A percentile compares a stretch with the other conserved stretches of the same genome.
phyloP scores from a whole-genome alignment of 164 flowering plant genomes.

The Liriodendron chinense region DNA sequence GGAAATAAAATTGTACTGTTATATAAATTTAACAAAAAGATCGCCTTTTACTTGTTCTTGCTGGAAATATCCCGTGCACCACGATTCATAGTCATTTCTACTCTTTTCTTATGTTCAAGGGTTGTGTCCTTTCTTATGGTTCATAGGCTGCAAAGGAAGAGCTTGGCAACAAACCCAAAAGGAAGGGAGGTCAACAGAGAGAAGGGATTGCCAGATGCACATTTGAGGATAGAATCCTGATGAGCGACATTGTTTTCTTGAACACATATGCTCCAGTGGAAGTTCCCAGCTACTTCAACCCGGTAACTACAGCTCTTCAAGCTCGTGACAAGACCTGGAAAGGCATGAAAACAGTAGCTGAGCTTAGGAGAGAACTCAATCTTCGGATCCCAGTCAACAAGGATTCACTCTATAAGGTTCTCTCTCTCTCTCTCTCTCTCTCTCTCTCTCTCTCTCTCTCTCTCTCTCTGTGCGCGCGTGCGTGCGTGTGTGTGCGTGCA shows the following conservation, averaged over 20 bases:
- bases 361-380: conserved; percentile 66
- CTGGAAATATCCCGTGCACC: too few species aligned
- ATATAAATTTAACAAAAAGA: too few species aligned
- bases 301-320: conserved; percentile 82
- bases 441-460: not conserved
- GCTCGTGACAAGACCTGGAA: conserved; percentile 74
- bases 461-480: not conserved
- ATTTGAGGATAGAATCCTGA: conserved; percentile 86
- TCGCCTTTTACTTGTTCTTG: too few species aligned
- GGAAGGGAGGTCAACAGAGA: conserved; percentile 52
- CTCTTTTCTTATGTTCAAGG: not conserved
- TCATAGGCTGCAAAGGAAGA: conserved; percentile 87
- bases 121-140: conserved; percentile 1
- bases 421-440: not conserved
- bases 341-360: conserved; percentile 89
- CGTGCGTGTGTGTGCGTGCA: not conserved
- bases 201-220: conserved; percentile 98
- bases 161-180: conserved; percentile 60
- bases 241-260: conserved; percentile 91
- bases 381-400: conserved; percentile 77
- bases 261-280: conserved; percentile 89
- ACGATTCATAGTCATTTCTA: too few species aligned
- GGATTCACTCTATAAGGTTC: conserved; percentile 90
- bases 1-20: too few species aligned
- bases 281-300: conserved; percentile 75